Evolutionary conservation across 2,329 filamentous ascomycete genomes (phyloP), one percentile per base, ranked within the genome.

Genomic region (Didymella arachidicola): DNA sequence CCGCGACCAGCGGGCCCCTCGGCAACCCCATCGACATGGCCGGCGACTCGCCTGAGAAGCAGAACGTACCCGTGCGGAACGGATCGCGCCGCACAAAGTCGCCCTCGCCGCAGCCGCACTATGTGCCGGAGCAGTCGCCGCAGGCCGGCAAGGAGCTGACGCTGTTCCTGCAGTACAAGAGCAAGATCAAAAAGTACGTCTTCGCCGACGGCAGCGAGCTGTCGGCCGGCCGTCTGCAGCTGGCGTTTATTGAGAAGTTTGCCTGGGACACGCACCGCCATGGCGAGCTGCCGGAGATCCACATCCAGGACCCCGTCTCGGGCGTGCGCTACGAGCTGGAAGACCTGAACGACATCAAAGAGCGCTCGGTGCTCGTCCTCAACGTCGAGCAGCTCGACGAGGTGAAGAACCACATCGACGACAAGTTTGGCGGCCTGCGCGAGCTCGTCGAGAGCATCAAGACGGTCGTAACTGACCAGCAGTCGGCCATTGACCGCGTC

Each of bases 161-260:
- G 0, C 81, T 99, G 38, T 99, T 98, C 75, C 78, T 98, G 61
- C 94, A 98, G 78, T 97, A 98, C 80, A 97, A 96, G 75, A 95
- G 90, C 68, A 95, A 95, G 74, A 93, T 98, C 68, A 98, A 97
- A 79, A 98, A 98, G 76, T 96, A 96, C 73, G 87, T 97, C 16
- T 84, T 98, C 32, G 81, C 91, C 0, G 93, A 96, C 74, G 94
- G 94, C 1, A 89, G 89, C 30, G 92, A 94, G 62, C 83, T 99
- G 11, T 94, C 92, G 2, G 89, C 97, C 59, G 93, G 93, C 1
- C 87, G 93, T 25, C 79, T 99, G 57, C 94, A 99, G 76, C 84
- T 99, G 27, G 94, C 95, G 0, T 99, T 99, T 69, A 99, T 99
- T 68, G 95, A 99, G 68, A 99, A 97, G 75, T 99, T 99, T 73